A percentile compares a stretch with the other conserved stretches of the same genome.
phyloP scores from a whole-genome alignment of 148 eudicot genomes.

The Spergularia marina region DNA sequence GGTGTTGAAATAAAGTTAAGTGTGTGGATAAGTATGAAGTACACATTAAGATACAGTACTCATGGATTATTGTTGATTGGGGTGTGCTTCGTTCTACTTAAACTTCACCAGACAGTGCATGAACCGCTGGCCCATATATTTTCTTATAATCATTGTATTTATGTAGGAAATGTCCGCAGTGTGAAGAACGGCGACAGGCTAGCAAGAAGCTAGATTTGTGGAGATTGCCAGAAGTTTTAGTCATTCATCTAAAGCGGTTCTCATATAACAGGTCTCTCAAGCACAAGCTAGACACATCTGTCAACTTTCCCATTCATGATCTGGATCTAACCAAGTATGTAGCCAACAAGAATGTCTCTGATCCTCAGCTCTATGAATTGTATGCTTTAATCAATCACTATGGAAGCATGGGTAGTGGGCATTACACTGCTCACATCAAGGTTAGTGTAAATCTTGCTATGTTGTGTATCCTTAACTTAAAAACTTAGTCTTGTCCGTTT shows the following conservation, averaged over 20 bases:
- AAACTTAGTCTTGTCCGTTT: too few species aligned
- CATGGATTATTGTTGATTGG: neutral
- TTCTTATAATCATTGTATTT: constrained; percentile 8
- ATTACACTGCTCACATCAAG: constrained; percentile 95
- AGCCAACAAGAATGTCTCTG: constrained; percentile 73
- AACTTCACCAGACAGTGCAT: neutral
- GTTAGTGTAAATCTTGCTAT: constrained; percentile 37
- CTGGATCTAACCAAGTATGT: constrained; percentile 84
- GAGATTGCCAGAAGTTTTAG: constrained; percentile 97
- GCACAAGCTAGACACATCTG: constrained; percentile 85
- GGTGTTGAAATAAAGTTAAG: too few species aligned
- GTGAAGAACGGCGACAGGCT: constrained; percentile 93
- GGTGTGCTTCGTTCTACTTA: neutral
- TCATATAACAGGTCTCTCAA: constrained; percentile 88
- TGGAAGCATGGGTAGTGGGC: constrained; percentile 97
- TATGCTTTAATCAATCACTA: constrained; percentile 94
- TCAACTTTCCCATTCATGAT: constrained; percentile 86
- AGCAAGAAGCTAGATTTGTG: constrained; percentile 98
- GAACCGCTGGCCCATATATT: constrained; percentile 4
- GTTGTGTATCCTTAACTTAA: too few species aligned
- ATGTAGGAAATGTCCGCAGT: constrained; percentile 87
- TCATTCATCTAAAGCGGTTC: constrained; percentile 91
- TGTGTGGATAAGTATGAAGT: too few species aligned
- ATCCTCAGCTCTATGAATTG: constrained; percentile 77
- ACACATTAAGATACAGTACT: too few species aligned